These are phyloP conservation scores for Aspergillus pseudoviridinutans DNA, from an alignment of 2,329 filamentous ascomycete species.

Conservation along the genomic window DNA sequence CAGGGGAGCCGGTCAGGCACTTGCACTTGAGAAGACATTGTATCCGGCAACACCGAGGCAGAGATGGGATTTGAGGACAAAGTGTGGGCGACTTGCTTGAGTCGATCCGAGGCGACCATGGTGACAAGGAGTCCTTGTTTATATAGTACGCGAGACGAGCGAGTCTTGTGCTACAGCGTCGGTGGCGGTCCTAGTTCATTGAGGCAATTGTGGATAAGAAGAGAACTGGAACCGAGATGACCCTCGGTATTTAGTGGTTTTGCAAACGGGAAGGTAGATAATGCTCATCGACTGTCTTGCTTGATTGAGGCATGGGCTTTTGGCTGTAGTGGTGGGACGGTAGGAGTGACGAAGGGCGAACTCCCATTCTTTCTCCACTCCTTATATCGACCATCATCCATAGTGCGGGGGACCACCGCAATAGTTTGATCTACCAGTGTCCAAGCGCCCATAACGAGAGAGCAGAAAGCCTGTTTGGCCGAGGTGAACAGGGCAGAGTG, in stretches of 20 bases:
- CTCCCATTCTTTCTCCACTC: no score
- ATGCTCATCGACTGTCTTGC: background rate
- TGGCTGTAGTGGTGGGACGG: background rate
- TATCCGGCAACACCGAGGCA: background rate
- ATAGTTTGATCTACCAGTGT: no score
- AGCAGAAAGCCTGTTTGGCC: background rate
- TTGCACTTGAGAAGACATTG: constrained; percentile 16
- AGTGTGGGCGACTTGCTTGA: background rate
- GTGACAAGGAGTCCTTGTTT: background rate
- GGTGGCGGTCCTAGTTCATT: background rate
- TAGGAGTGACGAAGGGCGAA: background rate
- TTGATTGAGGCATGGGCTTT: background rate
- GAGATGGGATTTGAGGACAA: background rate
- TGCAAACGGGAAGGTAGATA: background rate
- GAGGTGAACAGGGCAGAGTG: background rate
- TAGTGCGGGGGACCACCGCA: background rate
- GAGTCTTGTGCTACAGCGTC: background rate
- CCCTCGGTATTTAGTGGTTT: background rate
- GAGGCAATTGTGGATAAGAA: background rate
- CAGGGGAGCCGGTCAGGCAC: constrained; percentile 43
- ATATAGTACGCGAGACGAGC: background rate
- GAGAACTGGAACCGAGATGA: background rate
- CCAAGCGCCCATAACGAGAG: background rate
- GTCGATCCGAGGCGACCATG: constrained; percentile 2
- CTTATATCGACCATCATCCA: background rate